Evolutionary conservation across 106 monocot species (phyloP), one percentile per base, ranked within the genome.

Genomic region (Apostasia ramifera): DNA sequence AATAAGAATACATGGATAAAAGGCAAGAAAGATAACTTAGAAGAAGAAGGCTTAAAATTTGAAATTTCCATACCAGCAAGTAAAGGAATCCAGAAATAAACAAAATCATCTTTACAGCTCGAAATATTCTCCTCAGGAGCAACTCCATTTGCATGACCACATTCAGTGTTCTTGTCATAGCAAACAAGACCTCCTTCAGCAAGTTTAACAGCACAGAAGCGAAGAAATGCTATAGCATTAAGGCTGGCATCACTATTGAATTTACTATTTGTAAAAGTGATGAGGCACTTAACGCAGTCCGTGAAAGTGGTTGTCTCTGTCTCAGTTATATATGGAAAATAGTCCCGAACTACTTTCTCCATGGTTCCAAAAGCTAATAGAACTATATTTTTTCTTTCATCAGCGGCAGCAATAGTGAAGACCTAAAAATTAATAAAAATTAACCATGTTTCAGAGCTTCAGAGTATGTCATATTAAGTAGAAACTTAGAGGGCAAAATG

Each of bases 161-260:
- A 62, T 9, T 76, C 81, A 6, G 47, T 40, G 55, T 84, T 80
- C 81, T 88, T 81, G 65, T 90, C 87, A 74, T 80, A 80, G 57
- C 86, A 83, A 53, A 89, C 80, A 15, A 98, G 79, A 44, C 82
- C 91, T 57, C 85, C 97, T 77, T 98, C 93, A 38, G 93, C 92
- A 71, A 98, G 89, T 59, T 98, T 98, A 61, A 87, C 93, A 73
- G 98, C 98, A 80, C 93, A 98, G 75, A 93, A 93, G n/a, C 98
- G 86, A 72, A 93, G 89, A 78, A 93, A 98, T 41, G 93, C 98
- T 78, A 98, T 93, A 71, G 98, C 98, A 80, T 93, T 98, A 59
- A 98, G 90, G 77, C 98, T 98, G 47, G 86, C 89, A 66, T 93
- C 97, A 85, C 81, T 87, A 63, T 84, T 90, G 70, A 90, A 93